Percentiles rank a stretch among this genome's conserved stretches.
Conservation (phyloP, 2,329 filamentous ascomycete genomes). For the Alternaria angustiovoidea region DNA sequence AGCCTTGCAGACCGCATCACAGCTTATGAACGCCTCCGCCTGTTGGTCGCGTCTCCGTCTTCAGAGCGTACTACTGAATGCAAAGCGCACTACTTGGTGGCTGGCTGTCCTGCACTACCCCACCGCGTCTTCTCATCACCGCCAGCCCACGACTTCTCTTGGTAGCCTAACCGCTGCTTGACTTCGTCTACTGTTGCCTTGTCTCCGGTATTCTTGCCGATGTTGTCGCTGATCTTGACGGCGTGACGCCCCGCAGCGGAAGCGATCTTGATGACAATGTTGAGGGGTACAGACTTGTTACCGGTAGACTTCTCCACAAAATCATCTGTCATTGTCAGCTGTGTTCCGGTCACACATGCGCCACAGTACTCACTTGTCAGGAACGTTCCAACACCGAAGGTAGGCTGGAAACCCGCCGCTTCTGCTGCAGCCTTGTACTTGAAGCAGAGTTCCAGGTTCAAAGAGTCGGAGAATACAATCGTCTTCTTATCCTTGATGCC, state of each 20-base stretch:
- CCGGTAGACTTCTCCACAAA: constrained; percentile 76
- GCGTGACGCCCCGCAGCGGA: constrained; percentile 82
- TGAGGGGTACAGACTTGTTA: constrained; percentile 87
- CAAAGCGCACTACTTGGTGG: constrained; percentile 10
- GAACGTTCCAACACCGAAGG: constrained; percentile 94
- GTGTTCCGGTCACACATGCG: too few relatives aligned
- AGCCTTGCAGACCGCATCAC: constrained; percentile 28
- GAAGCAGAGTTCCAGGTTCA: constrained; percentile 89
- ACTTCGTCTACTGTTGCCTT: constrained; percentile 79
- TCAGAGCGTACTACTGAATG: background rate
- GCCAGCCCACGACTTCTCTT: constrained; percentile 81
- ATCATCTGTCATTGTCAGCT: constrained; percentile 67
- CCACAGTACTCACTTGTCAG: constrained; percentile 71
- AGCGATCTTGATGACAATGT: constrained; percentile 97
- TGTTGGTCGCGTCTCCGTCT: constrained; percentile 22
- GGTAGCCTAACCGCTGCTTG: constrained; percentile 85
- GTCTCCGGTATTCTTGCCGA: constrained; percentile 93
- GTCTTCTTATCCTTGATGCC: constrained; percentile 82
- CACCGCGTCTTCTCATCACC: constrained; percentile 87
- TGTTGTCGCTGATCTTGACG: constrained; percentile 89
- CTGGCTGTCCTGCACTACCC: constrained; percentile 60
- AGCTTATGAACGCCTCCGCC: constrained; percentile 28
- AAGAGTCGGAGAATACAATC: constrained; percentile 93
- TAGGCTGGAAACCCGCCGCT: constrained; percentile 79
- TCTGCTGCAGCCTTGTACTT: constrained; percentile 89